phyloP scores from a whole-genome alignment of 148 eudicot species.

The Camellia sinensis region DNA sequence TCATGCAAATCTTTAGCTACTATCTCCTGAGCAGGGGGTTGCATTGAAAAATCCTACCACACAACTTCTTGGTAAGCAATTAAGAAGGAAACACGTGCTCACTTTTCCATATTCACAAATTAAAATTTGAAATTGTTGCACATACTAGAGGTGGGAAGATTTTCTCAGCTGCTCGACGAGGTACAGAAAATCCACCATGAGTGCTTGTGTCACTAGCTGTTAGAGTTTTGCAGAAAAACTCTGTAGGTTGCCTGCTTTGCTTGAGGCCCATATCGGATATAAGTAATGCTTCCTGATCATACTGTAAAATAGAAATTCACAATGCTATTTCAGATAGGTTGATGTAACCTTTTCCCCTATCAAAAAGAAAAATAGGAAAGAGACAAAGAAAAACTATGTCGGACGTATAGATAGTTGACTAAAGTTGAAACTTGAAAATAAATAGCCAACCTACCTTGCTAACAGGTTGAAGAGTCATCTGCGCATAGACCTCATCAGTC shows the following conservation, averaged over 20 bases:
- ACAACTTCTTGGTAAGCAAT: slow-evolving; percentile 35
- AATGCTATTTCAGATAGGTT: slow-evolving; percentile 10
- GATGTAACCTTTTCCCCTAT: not conserved
- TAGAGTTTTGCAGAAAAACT: slow-evolving; percentile 97
- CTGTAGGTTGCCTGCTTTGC: slow-evolving; percentile 86
- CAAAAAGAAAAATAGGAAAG: not conserved
- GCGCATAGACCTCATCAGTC: slow-evolving; percentile 99
- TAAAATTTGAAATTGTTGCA: slow-evolving; percentile 1
- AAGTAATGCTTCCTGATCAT: slow-evolving; percentile 90
- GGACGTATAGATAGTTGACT: not conserved
- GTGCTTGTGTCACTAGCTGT: slow-evolving; percentile 99
- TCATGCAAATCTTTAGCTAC: slow-evolving; percentile 92
- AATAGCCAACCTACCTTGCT: slow-evolving; percentile 52
- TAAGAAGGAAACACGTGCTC: slow-evolving; percentile 1
- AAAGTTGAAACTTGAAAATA: not conserved
- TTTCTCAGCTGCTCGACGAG: slow-evolving; percentile 98
- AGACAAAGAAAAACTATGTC: not conserved
- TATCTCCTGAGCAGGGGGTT: slow-evolving; percentile 97
- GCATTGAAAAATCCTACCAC: slow-evolving; percentile 87
- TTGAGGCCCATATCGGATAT: slow-evolving; percentile 91
- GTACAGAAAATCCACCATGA: slow-evolving; percentile 98
- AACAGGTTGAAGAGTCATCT: slow-evolving; percentile 98
- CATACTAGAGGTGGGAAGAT: slow-evolving; percentile 91
- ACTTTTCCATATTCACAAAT: not conserved
- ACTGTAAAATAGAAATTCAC: slow-evolving; percentile 40